Conservation (phyloP, 164 flowering plant genomes). For the Houttuynia cordata region DNA sequence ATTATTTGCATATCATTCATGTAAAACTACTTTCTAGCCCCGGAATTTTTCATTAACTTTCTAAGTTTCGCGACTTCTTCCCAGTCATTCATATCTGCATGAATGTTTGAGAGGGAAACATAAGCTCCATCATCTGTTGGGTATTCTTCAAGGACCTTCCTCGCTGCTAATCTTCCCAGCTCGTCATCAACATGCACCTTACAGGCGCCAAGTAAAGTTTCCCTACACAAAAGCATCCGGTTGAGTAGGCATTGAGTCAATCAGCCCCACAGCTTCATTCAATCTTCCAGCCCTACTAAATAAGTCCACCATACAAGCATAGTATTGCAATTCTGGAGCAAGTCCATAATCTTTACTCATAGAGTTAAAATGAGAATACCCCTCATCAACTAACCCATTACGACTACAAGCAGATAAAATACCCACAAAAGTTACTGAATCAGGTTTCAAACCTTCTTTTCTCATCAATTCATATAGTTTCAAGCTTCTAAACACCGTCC, state of each 20-base stretch:
- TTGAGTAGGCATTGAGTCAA: conserved; percentile 47
- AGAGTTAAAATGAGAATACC: conserved; percentile 43
- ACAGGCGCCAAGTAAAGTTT: conserved; percentile 69
- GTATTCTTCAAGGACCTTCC: conserved; percentile 41
- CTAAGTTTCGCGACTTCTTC: conserved; percentile 49
- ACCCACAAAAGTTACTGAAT: conserved; percentile 62
- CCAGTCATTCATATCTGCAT: conserved; percentile 66
- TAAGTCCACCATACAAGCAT: conserved; percentile 74
- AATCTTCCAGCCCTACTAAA: conserved; percentile 71
- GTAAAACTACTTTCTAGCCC: conserved; percentile 44
- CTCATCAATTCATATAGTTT: conserved; percentile 43
- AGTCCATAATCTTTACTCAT: conserved; percentile 60
- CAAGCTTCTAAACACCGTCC: conserved; percentile 69
- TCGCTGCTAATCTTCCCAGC: conserved; percentile 50
- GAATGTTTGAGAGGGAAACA: conserved; percentile 64
- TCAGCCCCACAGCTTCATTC: conserved; percentile 55
- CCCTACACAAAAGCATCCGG: conserved; percentile 74
- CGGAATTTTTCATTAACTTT: conserved; percentile 36
- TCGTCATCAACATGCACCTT: conserved; percentile 56
- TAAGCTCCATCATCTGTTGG: conserved; percentile 54
- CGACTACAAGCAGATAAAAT: conserved; percentile 79
- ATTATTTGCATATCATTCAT: conserved; percentile 10
- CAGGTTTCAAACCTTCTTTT: conserved; percentile 48
- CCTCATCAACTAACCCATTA: conserved; percentile 68
- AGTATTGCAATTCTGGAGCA: conserved; percentile 43